phyloP scores from a whole-genome alignment of 495 filamentous ascomycete genomes.

The Aspergillus haitiensis region DNA sequence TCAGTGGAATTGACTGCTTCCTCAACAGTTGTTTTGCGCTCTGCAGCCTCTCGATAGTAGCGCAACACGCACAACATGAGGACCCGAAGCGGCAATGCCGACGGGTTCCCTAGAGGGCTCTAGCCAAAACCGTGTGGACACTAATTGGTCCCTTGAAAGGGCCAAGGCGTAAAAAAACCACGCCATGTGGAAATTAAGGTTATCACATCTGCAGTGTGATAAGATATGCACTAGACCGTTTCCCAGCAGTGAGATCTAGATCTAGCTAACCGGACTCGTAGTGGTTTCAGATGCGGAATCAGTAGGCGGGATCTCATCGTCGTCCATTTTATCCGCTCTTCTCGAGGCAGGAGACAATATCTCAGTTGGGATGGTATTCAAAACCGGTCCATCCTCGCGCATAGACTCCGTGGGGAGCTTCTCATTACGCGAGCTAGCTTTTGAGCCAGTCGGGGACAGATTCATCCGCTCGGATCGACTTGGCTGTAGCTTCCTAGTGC shows the following conservation, averaged over 20 bases:
- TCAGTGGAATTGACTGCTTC: not conserved
- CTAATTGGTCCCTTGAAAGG: not conserved
- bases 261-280: slow-evolving; percentile 3
- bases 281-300: slow-evolving; percentile 33
- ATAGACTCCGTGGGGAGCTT: slow-evolving; percentile 23
- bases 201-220: slow-evolving; percentile 20
- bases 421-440: slow-evolving; percentile 23
- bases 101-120: no score
- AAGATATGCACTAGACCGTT: not conserved
- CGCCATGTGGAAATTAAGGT: not conserved
- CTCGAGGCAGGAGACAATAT: slow-evolving; percentile 29
- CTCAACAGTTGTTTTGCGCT: not conserved
- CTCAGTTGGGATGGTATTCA: slow-evolving; percentile 36
- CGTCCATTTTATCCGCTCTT: slow-evolving; percentile 20
- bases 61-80: not conserved
- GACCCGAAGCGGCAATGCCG: no score
- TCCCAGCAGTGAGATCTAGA: not conserved
- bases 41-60: not conserved
- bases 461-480: slow-evolving; percentile 36
- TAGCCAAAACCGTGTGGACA: not conserved
- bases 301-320: slow-evolving; percentile 23
- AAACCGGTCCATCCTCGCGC: slow-evolving; percentile 30
- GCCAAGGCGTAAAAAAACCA: not conserved
- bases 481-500: slow-evolving; percentile 35
- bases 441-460: slow-evolving; percentile 37